Evolutionary conservation across 768 basidiomycete genomes (phyloP).

Genomic region (Mycena amicta): DNA sequence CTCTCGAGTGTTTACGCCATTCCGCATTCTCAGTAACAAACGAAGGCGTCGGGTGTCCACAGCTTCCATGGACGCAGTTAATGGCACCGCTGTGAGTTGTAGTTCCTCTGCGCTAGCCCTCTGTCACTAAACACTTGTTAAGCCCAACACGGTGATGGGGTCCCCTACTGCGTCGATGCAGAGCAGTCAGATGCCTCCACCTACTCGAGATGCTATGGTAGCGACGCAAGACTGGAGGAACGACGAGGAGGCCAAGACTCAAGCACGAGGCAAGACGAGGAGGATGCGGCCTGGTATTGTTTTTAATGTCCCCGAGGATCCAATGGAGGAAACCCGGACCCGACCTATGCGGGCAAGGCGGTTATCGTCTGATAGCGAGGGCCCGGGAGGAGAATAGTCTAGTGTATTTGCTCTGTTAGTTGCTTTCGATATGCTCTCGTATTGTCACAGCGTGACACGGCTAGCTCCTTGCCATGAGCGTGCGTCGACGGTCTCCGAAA

Average conservation of each 20-base stretch:
- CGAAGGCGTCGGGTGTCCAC: constrained; percentile 70
- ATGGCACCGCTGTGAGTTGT: constrained; percentile 75
- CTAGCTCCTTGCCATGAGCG: background rate
- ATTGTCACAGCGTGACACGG: background rate
- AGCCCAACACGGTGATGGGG: constrained; percentile 74
- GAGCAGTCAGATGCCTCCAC: constrained; percentile 59
- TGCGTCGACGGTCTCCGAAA: background rate
- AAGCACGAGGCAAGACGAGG: constrained; percentile 41
- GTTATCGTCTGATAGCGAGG: background rate
- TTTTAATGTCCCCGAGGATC: constrained; percentile 62
- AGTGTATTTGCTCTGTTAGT: background rate
- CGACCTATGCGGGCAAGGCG: constrained; percentile 20
- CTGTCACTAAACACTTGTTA: background rate
- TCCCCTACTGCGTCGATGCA: constrained; percentile 74
- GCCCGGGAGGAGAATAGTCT: background rate
- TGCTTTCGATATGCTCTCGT: constrained; percentile 3
- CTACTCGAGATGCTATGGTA: constrained; percentile 59
- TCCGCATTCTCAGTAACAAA: constrained; percentile 60
- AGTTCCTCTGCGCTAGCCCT: constrained; percentile 7
- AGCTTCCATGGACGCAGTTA: constrained; percentile 75
- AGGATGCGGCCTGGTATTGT: constrained; percentile 66
- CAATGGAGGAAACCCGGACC: constrained; percentile 37
- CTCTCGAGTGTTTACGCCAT: constrained; percentile 59
- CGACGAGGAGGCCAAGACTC: constrained; percentile 55
- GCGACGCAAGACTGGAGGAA: constrained; percentile 77